Evolutionary conservation across 2,329 filamentous ascomycete genomes (phyloP).

Genomic region (Tolypocladium endophyticum): DNA sequence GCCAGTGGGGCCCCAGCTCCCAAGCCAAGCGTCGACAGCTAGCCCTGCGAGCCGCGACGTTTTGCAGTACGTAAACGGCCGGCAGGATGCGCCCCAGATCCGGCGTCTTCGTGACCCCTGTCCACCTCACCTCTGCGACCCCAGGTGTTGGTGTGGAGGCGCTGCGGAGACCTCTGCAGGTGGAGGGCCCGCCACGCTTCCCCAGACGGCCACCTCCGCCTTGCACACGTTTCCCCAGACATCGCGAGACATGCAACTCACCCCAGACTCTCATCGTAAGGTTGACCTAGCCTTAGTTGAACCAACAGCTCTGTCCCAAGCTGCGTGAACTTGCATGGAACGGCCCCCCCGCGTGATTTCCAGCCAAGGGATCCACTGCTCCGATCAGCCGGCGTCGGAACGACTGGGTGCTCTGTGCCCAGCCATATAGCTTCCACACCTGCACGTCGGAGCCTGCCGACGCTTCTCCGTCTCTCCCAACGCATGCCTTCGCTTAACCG

Average conservation of each 20-base stretch:
- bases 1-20: not conserved
- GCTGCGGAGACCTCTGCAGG: not conserved
- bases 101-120: not conserved
- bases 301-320: not conserved
- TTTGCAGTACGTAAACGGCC: not conserved
- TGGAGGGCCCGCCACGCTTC: not conserved
- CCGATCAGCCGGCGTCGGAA: not conserved
- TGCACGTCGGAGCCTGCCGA: not conserved
- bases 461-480: not conserved
- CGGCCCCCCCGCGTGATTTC: not conserved
- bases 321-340: not conserved
- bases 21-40: not conserved
- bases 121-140: not conserved
- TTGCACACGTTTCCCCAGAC: not conserved
- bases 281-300: not conserved
- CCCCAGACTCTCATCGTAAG: not conserved
- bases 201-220: not conserved
- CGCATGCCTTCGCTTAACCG: not conserved
- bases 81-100: not conserved
- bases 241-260: not conserved
- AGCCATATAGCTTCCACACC: not conserved
- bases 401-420: not conserved
- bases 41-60: not conserved
- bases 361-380: not conserved
- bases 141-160: not conserved